Conservation (phyloP, 2,329 filamentous ascomycete species). For the Plenodomus biglobosus region DNA sequence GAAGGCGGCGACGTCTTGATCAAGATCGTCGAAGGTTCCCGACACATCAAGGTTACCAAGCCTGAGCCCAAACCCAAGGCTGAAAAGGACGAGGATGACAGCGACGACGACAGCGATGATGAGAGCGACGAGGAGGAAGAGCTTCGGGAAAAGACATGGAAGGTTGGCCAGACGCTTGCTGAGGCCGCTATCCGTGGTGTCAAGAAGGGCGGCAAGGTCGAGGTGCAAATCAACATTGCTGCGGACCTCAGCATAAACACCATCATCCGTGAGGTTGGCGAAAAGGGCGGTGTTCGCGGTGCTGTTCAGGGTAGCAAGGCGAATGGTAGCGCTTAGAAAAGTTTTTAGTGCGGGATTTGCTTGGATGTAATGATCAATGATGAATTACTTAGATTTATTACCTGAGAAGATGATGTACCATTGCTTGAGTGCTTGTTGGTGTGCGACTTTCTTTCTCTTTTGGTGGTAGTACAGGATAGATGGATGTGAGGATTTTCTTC, state of each 20-base stretch:
- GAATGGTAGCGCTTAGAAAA: conserved; percentile 34
- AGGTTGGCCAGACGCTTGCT: conserved; percentile 77
- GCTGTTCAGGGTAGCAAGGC: conserved; percentile 31
- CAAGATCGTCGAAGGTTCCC: conserved; percentile 82
- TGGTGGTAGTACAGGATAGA: conserved; percentile 2
- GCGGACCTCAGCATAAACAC: conserved; percentile 78
- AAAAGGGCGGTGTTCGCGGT: conserved; percentile 66
- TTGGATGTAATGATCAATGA: conserved; percentile 2
- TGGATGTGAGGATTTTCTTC: too few relatives aligned
- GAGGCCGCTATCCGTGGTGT: conserved; percentile 82
- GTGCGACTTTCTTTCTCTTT: neutral
- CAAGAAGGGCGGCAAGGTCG: conserved; percentile 87
- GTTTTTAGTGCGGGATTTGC: neutral
- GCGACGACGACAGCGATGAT: conserved; percentile 62
- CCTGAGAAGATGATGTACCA: neutral
- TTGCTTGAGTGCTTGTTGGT: too few relatives aligned
- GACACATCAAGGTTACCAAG: conserved; percentile 92
- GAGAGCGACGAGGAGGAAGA: conserved; percentile 79
- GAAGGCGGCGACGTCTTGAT: conserved; percentile 85
- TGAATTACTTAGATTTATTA: neutral
- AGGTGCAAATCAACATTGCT: conserved; percentile 87
- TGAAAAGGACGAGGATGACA: conserved; percentile 61
- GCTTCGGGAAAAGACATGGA: conserved; percentile 87
- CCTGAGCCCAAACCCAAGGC: conserved; percentile 75
- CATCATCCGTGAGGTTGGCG: conserved; percentile 81